Evolutionary conservation across 192 early-diverging fungal genomes (phyloP).

Genomic region (Dimargaris cristalligena): DNA sequence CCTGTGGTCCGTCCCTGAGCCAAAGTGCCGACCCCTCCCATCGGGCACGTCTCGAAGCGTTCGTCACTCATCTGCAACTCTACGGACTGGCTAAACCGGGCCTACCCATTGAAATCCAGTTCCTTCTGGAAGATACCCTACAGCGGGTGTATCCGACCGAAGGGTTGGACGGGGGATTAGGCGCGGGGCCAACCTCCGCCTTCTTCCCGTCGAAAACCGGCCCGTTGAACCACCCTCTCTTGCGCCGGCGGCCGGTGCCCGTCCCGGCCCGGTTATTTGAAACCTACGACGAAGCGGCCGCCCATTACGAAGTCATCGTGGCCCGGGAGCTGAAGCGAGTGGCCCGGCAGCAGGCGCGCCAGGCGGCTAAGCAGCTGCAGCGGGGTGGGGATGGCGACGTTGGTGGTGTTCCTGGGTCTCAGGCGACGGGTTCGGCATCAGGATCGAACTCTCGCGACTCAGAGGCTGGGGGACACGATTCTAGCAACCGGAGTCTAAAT

Average conservation of each 20-base stretch:
- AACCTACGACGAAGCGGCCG: slow-evolving; percentile 69
- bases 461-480: no score
- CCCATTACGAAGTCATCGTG: slow-evolving; percentile 38
- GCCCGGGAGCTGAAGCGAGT: slow-evolving; percentile 29
- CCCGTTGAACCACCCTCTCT: no score
- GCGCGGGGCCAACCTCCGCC: no score
- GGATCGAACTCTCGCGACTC: no score
- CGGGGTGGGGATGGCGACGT: no score
- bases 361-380: no score
- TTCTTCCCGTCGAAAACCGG: no score
- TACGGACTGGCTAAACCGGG: slow-evolving; percentile 71
- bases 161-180: slow-evolving; percentile 10
- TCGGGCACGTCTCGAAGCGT: slow-evolving; percentile 53
- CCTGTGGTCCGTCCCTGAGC: slow-evolving; percentile 72
- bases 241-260: no score
- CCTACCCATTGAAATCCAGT: slow-evolving; percentile 77
- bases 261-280: slow-evolving; percentile 33
- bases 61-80: slow-evolving; percentile 74
- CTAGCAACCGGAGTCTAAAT: no score
- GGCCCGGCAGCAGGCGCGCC: background rate
- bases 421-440: no score
- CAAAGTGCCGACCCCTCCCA: slow-evolving; percentile 34
- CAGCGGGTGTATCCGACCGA: slow-evolving; percentile 43
- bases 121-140: slow-evolving; percentile 63
- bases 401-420: no score